Percentiles rank a stretch among this genome's conserved stretches.
Evolutionary conservation across 2,329 filamentous ascomycete genomes (phyloP).

Genomic region (Monosporascus sp.): DNA sequence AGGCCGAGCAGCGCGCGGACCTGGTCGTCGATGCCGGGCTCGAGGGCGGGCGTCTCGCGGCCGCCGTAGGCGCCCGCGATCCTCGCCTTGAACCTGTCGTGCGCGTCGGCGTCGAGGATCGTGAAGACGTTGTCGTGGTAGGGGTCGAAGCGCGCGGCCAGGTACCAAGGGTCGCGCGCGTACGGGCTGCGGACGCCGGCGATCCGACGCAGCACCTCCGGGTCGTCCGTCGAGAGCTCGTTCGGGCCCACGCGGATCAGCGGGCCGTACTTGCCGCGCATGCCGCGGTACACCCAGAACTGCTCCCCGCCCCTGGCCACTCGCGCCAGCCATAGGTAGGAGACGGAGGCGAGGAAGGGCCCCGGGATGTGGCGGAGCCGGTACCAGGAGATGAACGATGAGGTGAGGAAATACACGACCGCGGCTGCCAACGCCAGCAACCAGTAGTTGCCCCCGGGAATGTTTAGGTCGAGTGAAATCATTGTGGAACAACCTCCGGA

Average conservation of each 20-base stretch:
- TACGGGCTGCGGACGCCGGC: constrained; percentile 8
- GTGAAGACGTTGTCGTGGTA: constrained; percentile 13
- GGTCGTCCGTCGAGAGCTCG: constrained; percentile 5
- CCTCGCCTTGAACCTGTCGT: constrained; percentile 15
- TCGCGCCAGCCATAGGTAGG: not conserved
- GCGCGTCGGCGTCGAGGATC: constrained; percentile 7
- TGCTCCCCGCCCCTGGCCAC: not conserved
- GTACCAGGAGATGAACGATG: constrained; percentile 1
- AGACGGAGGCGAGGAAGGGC: constrained; percentile 1
- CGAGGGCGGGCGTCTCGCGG: constrained; percentile 13
- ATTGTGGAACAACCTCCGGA: not conserved
- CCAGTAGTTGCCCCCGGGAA: not conserved
- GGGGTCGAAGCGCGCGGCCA: constrained; percentile 11
- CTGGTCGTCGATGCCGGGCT: constrained; percentile 14
- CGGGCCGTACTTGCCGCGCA: constrained; percentile 3
- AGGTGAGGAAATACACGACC: not conserved
- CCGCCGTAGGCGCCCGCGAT: constrained; percentile 13
- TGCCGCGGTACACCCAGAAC: not conserved
- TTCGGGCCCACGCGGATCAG: constrained; percentile 4
- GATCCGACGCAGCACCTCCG: constrained; percentile 12
- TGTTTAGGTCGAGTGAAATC: not conserved
- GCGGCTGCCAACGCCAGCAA: not conserved
- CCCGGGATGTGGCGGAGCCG: constrained; percentile 5
- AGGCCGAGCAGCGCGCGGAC: constrained; percentile 9
- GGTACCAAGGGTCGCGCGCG: constrained; percentile 14